Evolutionary conservation across 768 basidiomycete species (phyloP), one percentile per base, ranked within the genome.

Genomic region (Chalciporus pseudorubinellus): DNA sequence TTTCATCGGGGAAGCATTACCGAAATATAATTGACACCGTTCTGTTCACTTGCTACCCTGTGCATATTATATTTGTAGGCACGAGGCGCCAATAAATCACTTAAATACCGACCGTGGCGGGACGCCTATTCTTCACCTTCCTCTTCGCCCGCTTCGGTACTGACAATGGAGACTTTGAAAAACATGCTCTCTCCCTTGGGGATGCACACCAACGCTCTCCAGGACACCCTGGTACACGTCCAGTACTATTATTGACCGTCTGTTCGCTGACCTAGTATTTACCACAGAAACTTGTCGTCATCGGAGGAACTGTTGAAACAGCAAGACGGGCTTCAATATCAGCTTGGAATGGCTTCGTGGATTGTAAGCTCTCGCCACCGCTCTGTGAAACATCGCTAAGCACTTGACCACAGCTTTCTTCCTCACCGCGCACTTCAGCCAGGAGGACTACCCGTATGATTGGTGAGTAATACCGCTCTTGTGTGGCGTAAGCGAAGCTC

Each of bases 261-360:
- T 39, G 13, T 31, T 3, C 22, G 20, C 39, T 44, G 11, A 48
- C 24, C 13, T 39, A 34, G 51, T 56, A 26, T 41, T 22, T 24
- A 3, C 38, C 24, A 3, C 58, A 91, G 90, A 92, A 90, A 87
- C 78, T 91, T 21, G 90, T 93, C 29, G 90, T 93, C 61, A 87
- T 93, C 63, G 90, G 91, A 20, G 91, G 91, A 1, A 92, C 91
- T 0, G 86, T 92, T 19, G 90, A 92, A 66, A 92, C 89, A 14
- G 89, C 89, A 31, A 78, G 90, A 56, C 77, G 90, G 40, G 85
- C 81, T 16, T 91, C 89, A 11, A 75, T 88, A 24, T 89, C 89
- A 5, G 91, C 89, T 12, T 93, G 91, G 90, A 90, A 87, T 67
- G 88, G 89, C 33, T 92, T 93, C 63, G 79, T 93, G 4, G 91